Base-by-base conservation (phyloP, 2,329 filamentous ascomycete genomes). In the Cryphonectria japonica region DNA sequence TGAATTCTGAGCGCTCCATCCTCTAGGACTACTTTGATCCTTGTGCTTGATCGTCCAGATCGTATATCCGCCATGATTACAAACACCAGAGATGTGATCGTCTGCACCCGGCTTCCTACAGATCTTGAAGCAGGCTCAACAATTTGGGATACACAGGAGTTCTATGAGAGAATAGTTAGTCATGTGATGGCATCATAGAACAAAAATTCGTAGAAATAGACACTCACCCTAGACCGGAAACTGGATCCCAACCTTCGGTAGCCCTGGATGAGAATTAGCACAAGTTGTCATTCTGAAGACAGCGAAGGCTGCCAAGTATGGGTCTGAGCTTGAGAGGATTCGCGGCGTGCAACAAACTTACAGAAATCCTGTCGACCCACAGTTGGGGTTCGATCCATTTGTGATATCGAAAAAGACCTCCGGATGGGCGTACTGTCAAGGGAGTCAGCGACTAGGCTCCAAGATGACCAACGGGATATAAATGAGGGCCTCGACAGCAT, bases 161-260 rank as follows among this genome's bases (percentile, higher is more conserved):
- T n/a, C 79, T 73, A 32, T 11, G 7, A 19, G 52, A 11, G n/a
- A 54, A 37, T 19, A 63, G 26, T 74, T 22, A 66, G 57, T 63
- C 2, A 41, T 50, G 1, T 57, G 41, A 37, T 6, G 22, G 29
- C 11, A 11, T 57, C 13, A 9, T 34, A n/a, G 26, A 26, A 13
- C 26, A 39, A 37, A 32, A 11, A 34, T 6, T 9, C n/a, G 16
- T 16, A n/a, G 8, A 50, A n/a, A 7, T n/a, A n/a, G 2, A n/a
- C 16, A 75, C 75, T 74, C 64, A 76, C 75, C 77, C 81, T 57
- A 82, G 76, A 16, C 81, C 81, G 4, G 78, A 78, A 1, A 82
- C 80, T 1, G 81, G 80, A 73, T 82, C 81, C 81, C 81, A 82
- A 1, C 82, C 81, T 29, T 80, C 78, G 2, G 79, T 80, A 46